Conservation (phyloP, 2,329 filamentous ascomycete genomes). For the Juglanconis oblonga region DNA sequence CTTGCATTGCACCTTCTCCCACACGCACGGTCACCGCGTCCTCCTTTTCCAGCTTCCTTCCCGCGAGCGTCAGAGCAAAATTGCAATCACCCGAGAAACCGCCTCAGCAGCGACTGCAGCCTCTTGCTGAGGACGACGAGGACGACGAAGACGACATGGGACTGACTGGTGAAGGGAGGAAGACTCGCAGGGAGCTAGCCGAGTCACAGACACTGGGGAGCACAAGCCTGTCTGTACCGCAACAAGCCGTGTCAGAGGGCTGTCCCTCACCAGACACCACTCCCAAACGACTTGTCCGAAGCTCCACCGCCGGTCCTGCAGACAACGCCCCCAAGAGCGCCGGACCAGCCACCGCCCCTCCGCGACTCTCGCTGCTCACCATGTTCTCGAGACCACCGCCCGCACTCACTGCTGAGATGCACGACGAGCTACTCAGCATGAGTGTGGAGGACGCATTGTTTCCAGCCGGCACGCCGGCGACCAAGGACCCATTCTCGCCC, state of each 20-base stretch:
- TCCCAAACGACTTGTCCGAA: conserved; percentile 27
- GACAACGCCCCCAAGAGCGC: conserved; percentile 13
- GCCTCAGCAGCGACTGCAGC: not conserved
- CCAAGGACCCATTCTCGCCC: conserved; percentile 54
- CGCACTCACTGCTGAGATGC: conserved; percentile 25
- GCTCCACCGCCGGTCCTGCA: conserved; percentile 23
- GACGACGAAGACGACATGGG: conserved; percentile 35
- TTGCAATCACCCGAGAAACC: conserved; percentile 26
- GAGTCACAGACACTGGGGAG: conserved; percentile 9
- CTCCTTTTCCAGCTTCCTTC: conserved; percentile 34
- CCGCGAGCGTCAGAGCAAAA: conserved; percentile 27
- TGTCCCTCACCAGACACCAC: conserved; percentile 29
- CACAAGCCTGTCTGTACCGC: conserved; percentile 3
- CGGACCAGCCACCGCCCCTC: conserved; percentile 7
- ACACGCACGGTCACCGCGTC: conserved; percentile 31
- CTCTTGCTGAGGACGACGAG: conserved; percentile 22
- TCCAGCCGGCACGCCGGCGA: conserved; percentile 38
- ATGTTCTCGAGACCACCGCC: conserved; percentile 22
- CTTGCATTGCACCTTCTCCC: conserved; percentile 14
- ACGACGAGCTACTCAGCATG: conserved; percentile 55
- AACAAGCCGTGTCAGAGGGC: conserved; percentile 11
- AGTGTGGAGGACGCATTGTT: conserved; percentile 55
- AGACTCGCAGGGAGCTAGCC: conserved; percentile 22
- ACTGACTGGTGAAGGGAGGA: conserved; percentile 39
- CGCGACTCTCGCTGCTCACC: conserved; percentile 30